These are phyloP conservation scores for Barnettozyma sp. DNA, from an alignment of 805 yeast species.

Conservation along the genomic window DNA sequence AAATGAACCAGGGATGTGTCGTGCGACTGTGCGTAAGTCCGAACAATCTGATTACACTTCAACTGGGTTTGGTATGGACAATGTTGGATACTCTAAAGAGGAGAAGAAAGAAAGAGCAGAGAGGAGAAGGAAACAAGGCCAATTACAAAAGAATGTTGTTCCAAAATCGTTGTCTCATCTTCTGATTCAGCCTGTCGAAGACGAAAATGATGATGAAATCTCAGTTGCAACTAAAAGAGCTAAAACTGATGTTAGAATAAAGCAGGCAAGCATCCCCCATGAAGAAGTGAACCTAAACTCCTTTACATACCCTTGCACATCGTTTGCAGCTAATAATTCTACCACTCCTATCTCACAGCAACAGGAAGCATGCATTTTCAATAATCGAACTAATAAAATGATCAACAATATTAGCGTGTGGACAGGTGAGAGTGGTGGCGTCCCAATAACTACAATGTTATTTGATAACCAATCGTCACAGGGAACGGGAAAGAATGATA, in stretches of 20 bases:
- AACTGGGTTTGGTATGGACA: constrained; percentile 13
- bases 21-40: constrained; percentile 44
- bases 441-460: constrained; percentile 19
- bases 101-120: constrained; percentile 43
- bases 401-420: constrained; percentile 54
- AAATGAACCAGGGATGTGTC: constrained; percentile 48
- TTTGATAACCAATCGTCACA: constrained; percentile 20
- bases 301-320: constrained; percentile 18
- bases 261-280: constrained; percentile 11
- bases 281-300: constrained; percentile 15
- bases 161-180: constrained; percentile 50
- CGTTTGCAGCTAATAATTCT: constrained; percentile 13
- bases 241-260: constrained; percentile 8
- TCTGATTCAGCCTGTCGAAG: constrained; percentile 32
- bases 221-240: constrained; percentile 13
- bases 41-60: constrained; percentile 23
- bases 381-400: constrained; percentile 50
- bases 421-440: constrained; percentile 43
- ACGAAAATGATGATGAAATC: constrained; percentile 25
- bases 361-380: constrained; percentile 20
- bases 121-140: constrained; percentile 41
- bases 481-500: not conserved
- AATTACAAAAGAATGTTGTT: constrained; percentile 42
- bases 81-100: constrained; percentile 29
- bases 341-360: constrained; percentile 11